A percentile compares a stretch with the other conserved stretches of the same genome.
These are phyloP conservation scores for Pterulicium gracile DNA, from an alignment of 1,284 basidiomycete genomes.

Conservation along the genomic window DNA sequence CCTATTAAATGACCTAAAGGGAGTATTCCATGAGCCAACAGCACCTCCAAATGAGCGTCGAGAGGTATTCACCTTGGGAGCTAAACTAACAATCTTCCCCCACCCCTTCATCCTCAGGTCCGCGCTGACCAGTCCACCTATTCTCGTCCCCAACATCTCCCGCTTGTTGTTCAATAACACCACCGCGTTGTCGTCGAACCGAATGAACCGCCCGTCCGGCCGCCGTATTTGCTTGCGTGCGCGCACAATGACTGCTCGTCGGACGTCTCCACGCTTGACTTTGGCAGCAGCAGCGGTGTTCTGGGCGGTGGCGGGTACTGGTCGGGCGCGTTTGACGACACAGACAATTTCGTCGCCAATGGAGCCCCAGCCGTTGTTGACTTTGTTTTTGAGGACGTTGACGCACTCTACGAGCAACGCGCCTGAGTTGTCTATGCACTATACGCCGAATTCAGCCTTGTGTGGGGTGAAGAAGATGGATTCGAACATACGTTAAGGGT, in stretches of 20 bases:
- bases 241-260: conserved; percentile 90
- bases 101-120: conserved; percentile 89
- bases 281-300: conserved; percentile 64
- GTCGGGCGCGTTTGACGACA: conserved; percentile 88
- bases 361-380: conserved; percentile 74
- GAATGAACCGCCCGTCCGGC: conserved; percentile 80
- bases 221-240: conserved; percentile 75
- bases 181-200: conserved; percentile 97
- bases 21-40: neutral
- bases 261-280: conserved; percentile 88
- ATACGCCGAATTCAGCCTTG: no score
- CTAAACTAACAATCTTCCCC: conserved; percentile 89
- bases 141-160: conserved; percentile 93
- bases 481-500: conserved; percentile 70
- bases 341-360: conserved; percentile 96
- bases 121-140: conserved; percentile 87
- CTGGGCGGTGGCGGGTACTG: conserved; percentile 55
- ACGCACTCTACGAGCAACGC: conserved; percentile 94
- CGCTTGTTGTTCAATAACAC: conserved; percentile 95
- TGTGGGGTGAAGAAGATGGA: conserved; percentile 5
- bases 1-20: neutral
- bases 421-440: conserved; percentile 99
- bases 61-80: conserved; percentile 69
- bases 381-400: conserved; percentile 94
- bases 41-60: neutral